A percentile compares a stretch with the other conserved stretches of the same genome.
phyloP scores from a whole-genome alignment of 108 stramenopile species.

The Skeletonema menzelii region DNA sequence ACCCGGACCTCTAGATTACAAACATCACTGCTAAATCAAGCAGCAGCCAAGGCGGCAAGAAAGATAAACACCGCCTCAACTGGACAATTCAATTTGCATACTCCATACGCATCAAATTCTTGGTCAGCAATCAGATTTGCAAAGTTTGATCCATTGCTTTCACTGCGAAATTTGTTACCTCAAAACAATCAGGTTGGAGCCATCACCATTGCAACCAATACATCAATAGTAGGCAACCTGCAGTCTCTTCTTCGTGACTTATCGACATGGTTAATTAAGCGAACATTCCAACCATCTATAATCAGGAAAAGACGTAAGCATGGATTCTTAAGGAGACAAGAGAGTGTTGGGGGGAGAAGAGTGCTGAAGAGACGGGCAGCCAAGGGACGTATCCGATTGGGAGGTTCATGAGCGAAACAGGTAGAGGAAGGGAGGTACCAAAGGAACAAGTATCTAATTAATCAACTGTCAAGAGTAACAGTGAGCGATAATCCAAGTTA shows the following conservation, averaged over 20 bases:
- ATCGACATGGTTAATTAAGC: slow-evolving; percentile 66
- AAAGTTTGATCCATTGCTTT: not conserved
- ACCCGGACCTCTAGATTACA: not conserved
- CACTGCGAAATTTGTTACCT: not conserved
- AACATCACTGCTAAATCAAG: slow-evolving; percentile 1
- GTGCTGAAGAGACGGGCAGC: slow-evolving; percentile 61
- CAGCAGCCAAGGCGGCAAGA: not conserved
- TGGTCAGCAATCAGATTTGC: not conserved
- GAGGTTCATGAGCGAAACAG: slow-evolving; percentile 43
- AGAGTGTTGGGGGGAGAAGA: slow-evolving; percentile 72
- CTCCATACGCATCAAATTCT: not conserved
- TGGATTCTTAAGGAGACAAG: slow-evolving; percentile 72
- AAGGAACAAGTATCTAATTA: not conserved
- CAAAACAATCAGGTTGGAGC: not conserved
- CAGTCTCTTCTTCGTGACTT: slow-evolving; percentile 35
- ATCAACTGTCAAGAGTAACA: not conserved
- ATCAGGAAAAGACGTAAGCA: slow-evolving; percentile 82
- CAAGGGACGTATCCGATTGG: slow-evolving; percentile 78
- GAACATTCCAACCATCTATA: slow-evolving; percentile 90
- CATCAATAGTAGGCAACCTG: slow-evolving; percentile 14
- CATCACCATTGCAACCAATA: slow-evolving; percentile 14
- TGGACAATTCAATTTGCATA: not conserved
- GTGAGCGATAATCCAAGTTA: not conserved
- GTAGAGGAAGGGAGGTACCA: not conserved
- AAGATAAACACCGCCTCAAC: not conserved